Conservation (phyloP, 805 yeast genomes). For the Candida arabinofermentans region DNA sequence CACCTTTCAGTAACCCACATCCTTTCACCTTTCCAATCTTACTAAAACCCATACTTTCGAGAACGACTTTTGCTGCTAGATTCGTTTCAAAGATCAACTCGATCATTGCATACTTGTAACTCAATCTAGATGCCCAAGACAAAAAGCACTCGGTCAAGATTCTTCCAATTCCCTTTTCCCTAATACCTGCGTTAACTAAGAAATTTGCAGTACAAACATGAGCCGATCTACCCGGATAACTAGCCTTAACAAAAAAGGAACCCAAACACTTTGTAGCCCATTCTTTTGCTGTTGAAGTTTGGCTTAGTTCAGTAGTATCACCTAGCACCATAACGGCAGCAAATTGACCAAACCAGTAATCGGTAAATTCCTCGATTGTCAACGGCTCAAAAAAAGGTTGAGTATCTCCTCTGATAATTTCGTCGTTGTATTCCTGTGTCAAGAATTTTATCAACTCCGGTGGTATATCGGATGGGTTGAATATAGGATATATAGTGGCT, state of each 20-base stretch:
- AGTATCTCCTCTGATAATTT: conserved; percentile 83
- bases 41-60: conserved; percentile 73
- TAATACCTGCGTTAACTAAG: conserved; percentile 85
- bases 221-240: conserved; percentile 88
- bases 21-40: conserved; percentile 75
- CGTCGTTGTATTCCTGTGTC: conserved; percentile 91
- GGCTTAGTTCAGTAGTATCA: conserved; percentile 47
- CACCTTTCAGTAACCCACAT: conserved; percentile 87
- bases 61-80: conserved; percentile 71
- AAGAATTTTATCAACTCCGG: conserved; percentile 73
- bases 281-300: conserved; percentile 43
- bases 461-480: conserved; percentile 65
- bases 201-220: conserved; percentile 91
- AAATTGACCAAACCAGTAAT: conserved; percentile 84
- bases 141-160: conserved; percentile 78
- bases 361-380: conserved; percentile 69
- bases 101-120: conserved; percentile 80
- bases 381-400: conserved; percentile 81
- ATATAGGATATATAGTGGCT: conserved; percentile 88
- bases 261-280: conserved; percentile 96
- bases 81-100: conserved; percentile 88
- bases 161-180: conserved; percentile 89
- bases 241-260: conserved; percentile 77
- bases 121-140: conserved; percentile 88
- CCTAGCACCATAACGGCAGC: conserved; percentile 82